Evolutionary conservation across 1,139 yeast genomes (phyloP).

Genomic region (Oligophagozyma castellii): DNA sequence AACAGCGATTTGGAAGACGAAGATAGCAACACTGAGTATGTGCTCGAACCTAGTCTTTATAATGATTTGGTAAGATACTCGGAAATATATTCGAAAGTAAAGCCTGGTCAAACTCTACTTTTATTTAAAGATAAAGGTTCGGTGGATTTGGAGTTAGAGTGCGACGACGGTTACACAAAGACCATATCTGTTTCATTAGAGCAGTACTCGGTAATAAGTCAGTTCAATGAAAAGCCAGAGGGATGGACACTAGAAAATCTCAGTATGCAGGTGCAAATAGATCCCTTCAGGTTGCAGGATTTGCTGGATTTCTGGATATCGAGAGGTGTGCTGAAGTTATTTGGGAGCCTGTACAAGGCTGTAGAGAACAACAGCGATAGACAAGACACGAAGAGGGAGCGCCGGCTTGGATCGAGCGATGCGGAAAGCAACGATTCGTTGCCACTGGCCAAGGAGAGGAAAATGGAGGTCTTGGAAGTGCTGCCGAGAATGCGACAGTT

Average conservation of each 20-base stretch:
- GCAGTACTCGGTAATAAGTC: slow-evolving; percentile 49
- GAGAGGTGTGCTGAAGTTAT: slow-evolving; percentile 34
- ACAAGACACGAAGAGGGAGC: too few relatives aligned
- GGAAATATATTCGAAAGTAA: slow-evolving; percentile 28
- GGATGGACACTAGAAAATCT: slow-evolving; percentile 23
- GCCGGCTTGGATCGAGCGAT: too few relatives aligned
- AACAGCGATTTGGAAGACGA: slow-evolving; percentile 2
- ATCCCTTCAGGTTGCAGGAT: slow-evolving; percentile 18
- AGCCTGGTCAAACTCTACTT: slow-evolving; percentile 46
- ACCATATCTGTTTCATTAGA: slow-evolving; percentile 48
- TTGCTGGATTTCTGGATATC: slow-evolving; percentile 46
- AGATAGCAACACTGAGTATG: not conserved
- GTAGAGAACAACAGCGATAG: too few relatives aligned
- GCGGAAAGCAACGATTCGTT: too few relatives aligned
- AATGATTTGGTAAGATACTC: slow-evolving; percentile 33
- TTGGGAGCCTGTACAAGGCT: too few relatives aligned
- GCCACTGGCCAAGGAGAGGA: too few relatives aligned
- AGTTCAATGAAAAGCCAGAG: slow-evolving; percentile 29
- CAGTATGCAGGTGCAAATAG: slow-evolving; percentile 20
- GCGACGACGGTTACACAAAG: slow-evolving; percentile 30
- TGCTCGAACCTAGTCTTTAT: slow-evolving; percentile 3
- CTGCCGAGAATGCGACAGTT: slow-evolving; percentile 27
- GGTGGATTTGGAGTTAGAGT: slow-evolving; percentile 44
- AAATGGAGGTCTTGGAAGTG: too few relatives aligned
- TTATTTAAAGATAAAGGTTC: slow-evolving; percentile 49